Evolutionary conservation across 2,329 filamentous ascomycete species (phyloP), one percentile per base, ranked within the genome.

Genomic region (Annulohypoxylon truncatum): DNA sequence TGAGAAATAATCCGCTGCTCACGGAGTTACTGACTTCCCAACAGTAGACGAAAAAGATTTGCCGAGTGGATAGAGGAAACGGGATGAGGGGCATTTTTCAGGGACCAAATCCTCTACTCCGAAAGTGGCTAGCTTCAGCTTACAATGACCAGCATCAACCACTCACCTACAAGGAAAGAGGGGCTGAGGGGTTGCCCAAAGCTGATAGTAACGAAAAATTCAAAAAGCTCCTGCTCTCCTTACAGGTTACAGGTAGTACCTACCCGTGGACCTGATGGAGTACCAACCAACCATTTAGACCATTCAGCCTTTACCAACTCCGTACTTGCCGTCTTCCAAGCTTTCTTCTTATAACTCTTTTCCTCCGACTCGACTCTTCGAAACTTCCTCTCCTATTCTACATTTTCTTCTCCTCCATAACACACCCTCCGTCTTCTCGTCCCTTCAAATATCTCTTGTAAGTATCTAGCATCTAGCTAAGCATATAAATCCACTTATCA

Each of bases 51-150:
- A 35, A 40, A 59, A 64, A 66, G 63, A 73, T 73, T 67, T 74
- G 72, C 71, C 71, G 71, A 73, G 55, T 67, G 64, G 64, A 42
- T 63, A 54, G 48, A 67, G 31, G 51, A 61, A 52, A 62, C 62
- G 62, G 59, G 58, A 58, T 71, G 68, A 68, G 69, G 69, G 61
- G 67, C 67, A 70, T 54, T 67, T 66, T 66, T 62, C 66, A 71
- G 66, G 71, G 67, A 67, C 64, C 51, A 61, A 48, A 68, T 64
- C 59, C 61, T 56, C 69, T 73, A 72, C 24, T 24, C 66, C 57
- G 2, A 33, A 68, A 67, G 10, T 12, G 60, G 10, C 15, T 64
- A 71, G 61, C 50, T 28, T 13, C 57, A 22, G 22, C 58, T 58
- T 64, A 67, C 63, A 71, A 66, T 29, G 56, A 64, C 51, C 33